phyloP scores from a whole-genome alignment of 2,329 filamentous ascomycete genomes.

The Dactylellina sp. region DNA sequence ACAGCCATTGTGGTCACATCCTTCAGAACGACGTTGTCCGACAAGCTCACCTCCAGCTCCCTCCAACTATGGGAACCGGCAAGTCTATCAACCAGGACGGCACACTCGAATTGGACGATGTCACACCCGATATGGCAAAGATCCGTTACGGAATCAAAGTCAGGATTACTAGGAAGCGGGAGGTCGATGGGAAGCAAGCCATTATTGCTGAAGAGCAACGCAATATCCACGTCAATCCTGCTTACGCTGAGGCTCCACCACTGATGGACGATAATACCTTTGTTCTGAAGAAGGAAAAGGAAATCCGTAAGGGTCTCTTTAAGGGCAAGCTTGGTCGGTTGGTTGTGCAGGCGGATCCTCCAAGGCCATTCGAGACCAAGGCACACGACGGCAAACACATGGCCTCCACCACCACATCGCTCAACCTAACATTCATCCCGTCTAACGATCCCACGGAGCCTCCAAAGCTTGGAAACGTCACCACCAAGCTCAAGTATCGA shows the following conservation, averaged over 20 bases:
- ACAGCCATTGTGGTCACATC: conserved; percentile 70
- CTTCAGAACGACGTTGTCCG: conserved; percentile 68
- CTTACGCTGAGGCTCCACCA: conserved; percentile 72
- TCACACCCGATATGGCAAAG: conserved; percentile 73
- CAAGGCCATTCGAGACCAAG: conserved; percentile 68
- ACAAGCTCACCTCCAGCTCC: conserved; percentile 70
- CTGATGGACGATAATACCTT: conserved; percentile 68
- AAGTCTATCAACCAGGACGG: conserved; percentile 68
- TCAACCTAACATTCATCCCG: conserved; percentile 58
- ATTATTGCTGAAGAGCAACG: conserved; percentile 68
- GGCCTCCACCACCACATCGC: conserved; percentile 66
- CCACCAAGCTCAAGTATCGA: conserved; percentile 58
- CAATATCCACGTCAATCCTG: conserved; percentile 72
- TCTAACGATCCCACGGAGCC: conserved; percentile 53
- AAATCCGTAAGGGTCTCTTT: conserved; percentile 71
- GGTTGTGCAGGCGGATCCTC: conserved; percentile 71
- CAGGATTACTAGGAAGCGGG: conserved; percentile 64
- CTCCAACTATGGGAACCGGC: conserved; percentile 73
- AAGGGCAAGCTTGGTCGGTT: conserved; percentile 72
- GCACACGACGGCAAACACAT: conserved; percentile 62
- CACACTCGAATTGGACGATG: conserved; percentile 69
- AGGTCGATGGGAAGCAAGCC: conserved; percentile 63
- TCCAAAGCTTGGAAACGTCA: conserved; percentile 58
- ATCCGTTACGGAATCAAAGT: conserved; percentile 71
- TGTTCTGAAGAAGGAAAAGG: conserved; percentile 70